Evolutionary conservation across 495 filamentous ascomycete genomes (phyloP).

Genomic region (Rhizodiscina lignyota): DNA sequence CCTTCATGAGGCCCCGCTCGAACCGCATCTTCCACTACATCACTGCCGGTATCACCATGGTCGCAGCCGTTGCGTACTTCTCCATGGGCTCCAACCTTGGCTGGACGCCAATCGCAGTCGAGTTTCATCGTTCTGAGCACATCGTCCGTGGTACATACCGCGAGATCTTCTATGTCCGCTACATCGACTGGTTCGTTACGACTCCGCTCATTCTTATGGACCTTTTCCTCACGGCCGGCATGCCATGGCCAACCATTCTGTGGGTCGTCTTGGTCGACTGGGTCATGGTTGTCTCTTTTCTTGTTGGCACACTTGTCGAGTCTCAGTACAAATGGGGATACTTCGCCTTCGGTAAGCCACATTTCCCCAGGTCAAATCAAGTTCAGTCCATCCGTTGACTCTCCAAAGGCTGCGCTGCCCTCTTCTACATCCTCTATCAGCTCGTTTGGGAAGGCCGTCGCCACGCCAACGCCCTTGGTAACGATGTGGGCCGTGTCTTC

Average conservation of each 20-base stretch:
- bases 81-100: constrained; percentile 53
- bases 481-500: constrained; percentile 32
- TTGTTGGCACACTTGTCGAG: constrained; percentile 41
- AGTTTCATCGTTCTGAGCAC: constrained; percentile 29
- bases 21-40: constrained; percentile 55
- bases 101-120: constrained; percentile 40
- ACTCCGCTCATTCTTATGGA: constrained; percentile 38
- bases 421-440: constrained; percentile 39
- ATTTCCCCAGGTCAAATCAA: too few relatives aligned
- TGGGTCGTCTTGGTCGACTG: constrained; percentile 41
- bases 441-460: constrained; percentile 34
- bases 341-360: constrained; percentile 43
- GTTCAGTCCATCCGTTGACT: too few relatives aligned
- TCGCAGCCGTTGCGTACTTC: constrained; percentile 51
- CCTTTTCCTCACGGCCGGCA: constrained; percentile 43
- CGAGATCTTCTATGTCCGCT: constrained; percentile 56
- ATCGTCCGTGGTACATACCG: constrained; percentile 30
- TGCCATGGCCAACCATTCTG: constrained; percentile 49
- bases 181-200: constrained; percentile 46
- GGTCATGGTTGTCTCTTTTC: constrained; percentile 46
- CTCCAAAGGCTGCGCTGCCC: constrained; percentile 34
- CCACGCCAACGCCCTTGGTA: constrained; percentile 34
- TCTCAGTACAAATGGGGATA: constrained; percentile 52
- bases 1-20: constrained; percentile 31
- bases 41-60: constrained; percentile 38